phyloP scores from a whole-genome alignment of 1,284 basidiomycete genomes.

The Cutaneotrichosporon sp. region DNA sequence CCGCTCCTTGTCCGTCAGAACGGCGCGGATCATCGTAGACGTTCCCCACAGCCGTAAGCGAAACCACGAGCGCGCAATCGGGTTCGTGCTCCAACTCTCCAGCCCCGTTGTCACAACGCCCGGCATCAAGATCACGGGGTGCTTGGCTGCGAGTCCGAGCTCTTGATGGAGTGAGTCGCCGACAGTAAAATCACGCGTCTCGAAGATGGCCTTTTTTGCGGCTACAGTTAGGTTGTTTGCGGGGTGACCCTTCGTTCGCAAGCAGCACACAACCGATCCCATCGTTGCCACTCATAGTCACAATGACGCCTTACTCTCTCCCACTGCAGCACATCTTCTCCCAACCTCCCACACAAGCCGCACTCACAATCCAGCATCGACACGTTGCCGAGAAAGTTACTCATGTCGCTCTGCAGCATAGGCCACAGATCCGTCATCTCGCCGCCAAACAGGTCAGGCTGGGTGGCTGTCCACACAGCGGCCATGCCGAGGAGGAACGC shows the following conservation, averaged over 20 bases:
- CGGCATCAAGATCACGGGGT: conserved; percentile 77
- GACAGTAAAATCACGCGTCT: conserved; percentile 78
- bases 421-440: conserved; percentile 34
- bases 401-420: conserved; percentile 43
- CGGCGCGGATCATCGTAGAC: conserved; percentile 56
- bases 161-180: conserved; percentile 69
- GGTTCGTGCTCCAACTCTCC: conserved; percentile 51
- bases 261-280: too few species aligned
- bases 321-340: too few species aligned
- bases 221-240: conserved; percentile 58
- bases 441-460: conserved; percentile 26
- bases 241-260: not conserved
- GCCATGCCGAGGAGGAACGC: conserved; percentile 23
- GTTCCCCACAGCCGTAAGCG: conserved; percentile 59
- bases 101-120: conserved; percentile 58
- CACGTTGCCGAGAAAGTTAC: conserved; percentile 44
- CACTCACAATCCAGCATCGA: conserved; percentile 42
- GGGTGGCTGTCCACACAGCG: conserved; percentile 26
- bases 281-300: too few species aligned
- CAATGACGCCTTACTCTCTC: not conserved
- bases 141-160: conserved; percentile 64
- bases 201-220: conserved; percentile 68
- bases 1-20: conserved; percentile 68
- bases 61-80: conserved; percentile 48
- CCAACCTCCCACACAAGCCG: not conserved